A percentile compares a stretch with the other conserved stretches of the same genome.
phyloP scores from a whole-genome alignment of 1,284 basidiomycete genomes.

The Mixia osmundae region DNA sequence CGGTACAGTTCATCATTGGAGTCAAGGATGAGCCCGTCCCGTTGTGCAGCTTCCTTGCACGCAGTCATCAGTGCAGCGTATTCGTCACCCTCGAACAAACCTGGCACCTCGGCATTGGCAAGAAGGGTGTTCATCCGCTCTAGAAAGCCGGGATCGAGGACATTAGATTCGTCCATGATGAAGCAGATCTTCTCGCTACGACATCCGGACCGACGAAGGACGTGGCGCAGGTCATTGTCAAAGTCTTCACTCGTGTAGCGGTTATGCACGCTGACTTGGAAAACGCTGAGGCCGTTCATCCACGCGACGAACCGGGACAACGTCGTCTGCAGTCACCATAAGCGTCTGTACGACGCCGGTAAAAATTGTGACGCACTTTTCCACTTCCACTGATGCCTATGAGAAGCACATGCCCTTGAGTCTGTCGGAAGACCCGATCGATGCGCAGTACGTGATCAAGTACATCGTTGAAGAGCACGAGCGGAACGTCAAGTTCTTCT shows the following conservation, averaged over 20 bases:
- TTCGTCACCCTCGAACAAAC: constrained; percentile 95
- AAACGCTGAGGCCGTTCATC: constrained; percentile 97
- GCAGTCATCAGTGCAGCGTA: constrained; percentile 91
- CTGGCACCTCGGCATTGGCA: constrained; percentile 98
- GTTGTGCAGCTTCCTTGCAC: constrained; percentile 93
- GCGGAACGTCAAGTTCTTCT: constrained; percentile 91
- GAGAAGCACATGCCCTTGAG: constrained; percentile 83
- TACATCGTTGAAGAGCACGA: constrained; percentile 96
- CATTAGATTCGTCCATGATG: constrained; percentile 99
- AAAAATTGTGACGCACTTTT: constrained; percentile 36
- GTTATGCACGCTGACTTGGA: constrained; percentile 97
- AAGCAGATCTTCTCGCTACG: constrained; percentile 99
- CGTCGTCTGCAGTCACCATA: constrained; percentile 44
- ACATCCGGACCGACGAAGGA: constrained; percentile 80
- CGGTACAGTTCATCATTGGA: constrained; percentile 89
- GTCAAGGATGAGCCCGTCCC: constrained; percentile 92
- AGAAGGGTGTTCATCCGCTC: constrained; percentile 98
- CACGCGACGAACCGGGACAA: constrained; percentile 95
- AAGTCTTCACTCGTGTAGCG: constrained; percentile 97
- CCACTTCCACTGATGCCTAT: constrained; percentile 97
- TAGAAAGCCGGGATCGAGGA: constrained; percentile 91
- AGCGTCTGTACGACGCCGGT: constrained; percentile 1
- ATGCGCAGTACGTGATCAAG: constrained; percentile 91
- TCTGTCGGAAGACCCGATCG: constrained; percentile 95
- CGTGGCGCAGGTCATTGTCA: constrained; percentile 83